Base-by-base conservation (phyloP, 768 basidiomycete genomes). In the Mycena sanguinolenta region DNA sequence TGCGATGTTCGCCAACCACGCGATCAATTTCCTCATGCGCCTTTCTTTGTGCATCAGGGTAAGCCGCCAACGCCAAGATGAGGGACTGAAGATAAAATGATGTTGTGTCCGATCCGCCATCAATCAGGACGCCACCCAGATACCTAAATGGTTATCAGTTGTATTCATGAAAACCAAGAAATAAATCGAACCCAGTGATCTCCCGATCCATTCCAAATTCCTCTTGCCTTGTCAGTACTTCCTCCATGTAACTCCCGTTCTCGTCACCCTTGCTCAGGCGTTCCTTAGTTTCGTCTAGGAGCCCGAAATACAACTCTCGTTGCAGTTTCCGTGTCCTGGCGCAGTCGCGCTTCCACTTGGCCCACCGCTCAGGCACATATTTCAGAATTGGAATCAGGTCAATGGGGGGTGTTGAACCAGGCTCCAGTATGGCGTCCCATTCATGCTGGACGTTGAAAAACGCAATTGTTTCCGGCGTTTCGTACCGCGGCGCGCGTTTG, bases 161-260 rank as follows among this genome's bases (percentile, higher is more conserved):
- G 2, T n/a, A 54, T 32, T 44, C 32, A 34, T 4, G 4, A 34
- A 34, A 5, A 5, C 32, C 32, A 34, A 10, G 30, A 27, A 34
- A 65, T 21, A n/a, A 34, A 67, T 21, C 27, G 62, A 42, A 65
- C 69, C 49, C 58, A 60, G 54, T 71, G 21, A 62, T 71, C 21
- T 70, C 69, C 9, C 44, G 17, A 7, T 63, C 60, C 64, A 71
- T 54, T 17, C 64, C 64, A 8, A 71, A 62, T 13, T 66, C 59
- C 2, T 58, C 28, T 17, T 42, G 49, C 23, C 59, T 74, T 23
- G 69, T 55, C 25, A 81, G 54, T n/a, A 81, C 59, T n/a, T 77
- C 73, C 64, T 83, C 82, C 74, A 83, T 75, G 64, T 76, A 82
- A 53, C 75, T 76, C 12, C 79, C 82, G 36, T 74, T 79, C 25